Evolutionary conservation across 495 filamentous ascomycete genomes (phyloP).

Genomic region (Lichina pygmaea): DNA sequence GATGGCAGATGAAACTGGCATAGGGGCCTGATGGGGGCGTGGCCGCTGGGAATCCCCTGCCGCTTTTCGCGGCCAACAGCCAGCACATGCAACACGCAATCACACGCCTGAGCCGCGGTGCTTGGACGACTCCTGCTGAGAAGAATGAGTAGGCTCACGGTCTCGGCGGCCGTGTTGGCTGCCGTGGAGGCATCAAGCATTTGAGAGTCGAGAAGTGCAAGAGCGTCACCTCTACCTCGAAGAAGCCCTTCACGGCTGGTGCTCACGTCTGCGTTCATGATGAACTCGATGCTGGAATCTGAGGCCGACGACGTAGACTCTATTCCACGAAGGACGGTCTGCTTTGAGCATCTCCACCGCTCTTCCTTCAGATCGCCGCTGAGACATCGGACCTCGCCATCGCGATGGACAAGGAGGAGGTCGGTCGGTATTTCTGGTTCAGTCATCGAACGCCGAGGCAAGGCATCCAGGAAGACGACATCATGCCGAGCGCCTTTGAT

Average conservation of each 20-base stretch:
- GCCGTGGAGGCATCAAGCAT: background rate
- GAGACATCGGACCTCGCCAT: conserved; percentile 24
- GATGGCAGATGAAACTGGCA: background rate
- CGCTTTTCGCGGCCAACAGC: background rate
- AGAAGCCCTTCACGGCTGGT: conserved; percentile 19
- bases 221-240: conserved; percentile 16
- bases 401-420: conserved; percentile 11
- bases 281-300: conserved; percentile 12
- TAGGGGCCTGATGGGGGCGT: background rate
- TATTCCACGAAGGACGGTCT: conserved; percentile 2
- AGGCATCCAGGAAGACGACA: conserved; percentile 13
- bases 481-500: background rate
- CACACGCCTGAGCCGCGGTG: background rate
- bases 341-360: conserved; percentile 8
- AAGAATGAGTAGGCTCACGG: too few species aligned
- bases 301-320: background rate
- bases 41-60: background rate
- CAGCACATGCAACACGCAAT: background rate
- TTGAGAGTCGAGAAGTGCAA: conserved; percentile 7
- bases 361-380: conserved; percentile 17
- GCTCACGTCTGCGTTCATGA: conserved; percentile 11
- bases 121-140: too few species aligned
- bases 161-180: too few species aligned
- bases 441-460: conserved; percentile 3
- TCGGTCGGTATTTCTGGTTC: conserved; percentile 1